Percentiles rank a stretch among this genome's conserved stretches.
phyloP scores from a whole-genome alignment of 2,329 filamentous ascomycete genomes.

The Fusarium sp. region DNA sequence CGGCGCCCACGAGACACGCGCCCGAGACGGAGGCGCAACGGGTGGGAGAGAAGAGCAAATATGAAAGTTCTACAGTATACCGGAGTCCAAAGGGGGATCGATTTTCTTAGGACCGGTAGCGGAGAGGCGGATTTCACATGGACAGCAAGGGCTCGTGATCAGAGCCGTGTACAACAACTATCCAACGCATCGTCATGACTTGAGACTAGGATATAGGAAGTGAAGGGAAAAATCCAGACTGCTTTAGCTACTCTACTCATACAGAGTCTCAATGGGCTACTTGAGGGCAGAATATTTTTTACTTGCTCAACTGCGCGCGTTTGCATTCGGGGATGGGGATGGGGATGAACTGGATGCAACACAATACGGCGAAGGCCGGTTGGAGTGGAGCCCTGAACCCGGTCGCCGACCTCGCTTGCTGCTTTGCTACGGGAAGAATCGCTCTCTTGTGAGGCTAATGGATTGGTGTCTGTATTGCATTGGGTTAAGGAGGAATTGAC shows the following conservation, averaged over 20 bases:
- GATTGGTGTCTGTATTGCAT: neutral
- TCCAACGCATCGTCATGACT: conserved; percentile 29
- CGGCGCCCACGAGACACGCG: conserved; percentile 87
- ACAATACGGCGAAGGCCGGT: conserved; percentile 31
- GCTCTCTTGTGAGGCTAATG: conserved; percentile 1
- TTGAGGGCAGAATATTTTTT: conserved; percentile 6
- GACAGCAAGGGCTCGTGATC: conserved; percentile 13
- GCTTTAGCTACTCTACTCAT: neutral
- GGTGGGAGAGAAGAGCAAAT: conserved; percentile 85
- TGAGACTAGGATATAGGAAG: conserved; percentile 8
- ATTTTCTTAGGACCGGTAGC: conserved; percentile 66
- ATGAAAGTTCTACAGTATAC: conserved; percentile 83
- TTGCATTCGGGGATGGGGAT: conserved; percentile 10
- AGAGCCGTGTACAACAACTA: conserved; percentile 42
- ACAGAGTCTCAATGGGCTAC: neutral
- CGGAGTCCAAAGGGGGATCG: conserved; percentile 86
- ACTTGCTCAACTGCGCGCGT: conserved; percentile 13
- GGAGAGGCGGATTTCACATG: neutral
- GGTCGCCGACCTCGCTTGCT: conserved; percentile 34
- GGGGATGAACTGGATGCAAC: conserved; percentile 30
- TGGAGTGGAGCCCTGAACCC: conserved; percentile 37
- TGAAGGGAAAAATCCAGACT: neutral
- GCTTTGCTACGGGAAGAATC: conserved; percentile 35
- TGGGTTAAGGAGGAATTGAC: neutral
- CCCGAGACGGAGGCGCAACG: conserved; percentile 76